Base-by-base conservation (phyloP, 768 basidiomycete species). In the Boletus patriciae region DNA sequence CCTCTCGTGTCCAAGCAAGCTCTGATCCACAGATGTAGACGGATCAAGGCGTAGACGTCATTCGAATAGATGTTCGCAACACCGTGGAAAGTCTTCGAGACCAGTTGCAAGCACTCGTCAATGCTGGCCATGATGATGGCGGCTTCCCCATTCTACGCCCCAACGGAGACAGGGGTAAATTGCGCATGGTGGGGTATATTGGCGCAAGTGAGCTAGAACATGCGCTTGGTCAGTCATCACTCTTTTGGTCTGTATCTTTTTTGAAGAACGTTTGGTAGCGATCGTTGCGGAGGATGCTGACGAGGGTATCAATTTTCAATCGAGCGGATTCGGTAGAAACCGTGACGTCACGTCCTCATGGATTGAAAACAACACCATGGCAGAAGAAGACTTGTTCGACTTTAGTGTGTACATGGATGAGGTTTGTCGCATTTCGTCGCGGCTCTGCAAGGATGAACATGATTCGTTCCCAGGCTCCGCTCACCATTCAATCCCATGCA, bases 181-280 rank as follows among this genome's bases (percentile, higher is more conserved):
- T 80, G 64, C 81, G 91, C 38, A 81, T 97, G 78, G 80, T 92
- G 37, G 97, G 94, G 8, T 95, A 95, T 69, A 88, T 98, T 57
- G 93, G 94, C 0, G 83, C 86, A 29, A 95, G 88, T 64, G 97
- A 99, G 72, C 82, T 99, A 15, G 94, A 97, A 66, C 94, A 98
- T 71, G 94, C 92, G 6, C 75, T 99, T 5, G 82, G 90, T 93
- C 70, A 52, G 86, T 78, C 19, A 21, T 49, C 36, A 21, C 29
- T 52, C 29, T 42, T 25, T n/a, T 53, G 13, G 23, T 47, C 13
- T 29, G 6, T 48, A 13, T 13, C 8, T 29, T 25, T 45, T 13
- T n/a, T 57, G 44, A 58, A 43, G 49, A 45, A 10, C 9, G 6
- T 54, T 40, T 46, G 50, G n/a, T 62, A 92, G 90, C 80, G 54